Evolutionary conservation across 305 asterid genomes (phyloP).

Genomic region (Fraxinus platypoda): DNA sequence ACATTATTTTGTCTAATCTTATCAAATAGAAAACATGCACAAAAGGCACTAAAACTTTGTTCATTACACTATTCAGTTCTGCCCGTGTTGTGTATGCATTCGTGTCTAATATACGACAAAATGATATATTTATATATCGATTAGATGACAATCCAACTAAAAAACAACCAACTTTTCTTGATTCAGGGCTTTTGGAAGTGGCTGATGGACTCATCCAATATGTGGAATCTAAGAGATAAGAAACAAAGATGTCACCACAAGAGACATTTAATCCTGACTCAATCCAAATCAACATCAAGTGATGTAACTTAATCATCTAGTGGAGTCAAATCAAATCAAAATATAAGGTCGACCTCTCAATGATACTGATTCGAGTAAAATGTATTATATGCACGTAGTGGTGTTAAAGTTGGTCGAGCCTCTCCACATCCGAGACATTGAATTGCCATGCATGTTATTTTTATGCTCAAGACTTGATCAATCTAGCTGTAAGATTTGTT

Average conservation of each 20-base stretch:
- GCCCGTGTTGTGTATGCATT: background rate
- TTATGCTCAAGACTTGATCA: background rate
- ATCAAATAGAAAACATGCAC: background rate
- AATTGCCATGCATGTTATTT: background rate
- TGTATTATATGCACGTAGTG: background rate
- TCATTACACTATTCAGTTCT: background rate
- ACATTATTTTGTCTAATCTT: slow-evolving; percentile 25
- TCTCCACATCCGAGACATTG: background rate
- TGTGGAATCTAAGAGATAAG: background rate
- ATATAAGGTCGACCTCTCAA: background rate
- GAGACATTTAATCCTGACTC: background rate
- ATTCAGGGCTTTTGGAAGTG: slow-evolving; percentile 1
- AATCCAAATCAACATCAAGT: background rate
- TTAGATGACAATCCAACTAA: background rate
- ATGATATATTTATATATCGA: background rate
- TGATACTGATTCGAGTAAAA: background rate
- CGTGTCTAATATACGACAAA: background rate
- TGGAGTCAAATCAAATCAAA: background rate
- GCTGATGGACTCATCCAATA: background rate
- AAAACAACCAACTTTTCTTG: background rate
- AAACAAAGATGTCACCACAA: background rate
- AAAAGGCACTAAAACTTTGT: background rate
- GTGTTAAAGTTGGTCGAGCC: background rate
- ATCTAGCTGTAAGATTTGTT: background rate
- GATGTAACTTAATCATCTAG: slow-evolving; percentile 1